These are phyloP conservation scores for Colletotrichum gloeosporioides DNA, from an alignment of 2,329 filamentous ascomycete species.

Conservation along the genomic window DNA sequence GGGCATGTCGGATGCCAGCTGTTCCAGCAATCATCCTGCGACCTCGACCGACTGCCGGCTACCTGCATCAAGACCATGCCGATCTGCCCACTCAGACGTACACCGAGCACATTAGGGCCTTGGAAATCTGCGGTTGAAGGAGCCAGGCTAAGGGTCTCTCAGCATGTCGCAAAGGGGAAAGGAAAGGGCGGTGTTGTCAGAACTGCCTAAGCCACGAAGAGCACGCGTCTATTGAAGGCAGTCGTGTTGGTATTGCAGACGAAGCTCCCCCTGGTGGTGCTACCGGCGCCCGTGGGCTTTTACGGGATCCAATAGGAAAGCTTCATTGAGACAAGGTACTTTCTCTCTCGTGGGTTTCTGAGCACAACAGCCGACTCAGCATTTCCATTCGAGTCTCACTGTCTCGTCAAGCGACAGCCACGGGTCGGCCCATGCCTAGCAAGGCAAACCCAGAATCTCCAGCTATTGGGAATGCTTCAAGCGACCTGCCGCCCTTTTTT, in stretches of 20 bases:
- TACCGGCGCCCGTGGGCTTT: not conserved
- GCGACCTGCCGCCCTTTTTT: not conserved
- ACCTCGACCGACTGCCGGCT: conserved; percentile 6
- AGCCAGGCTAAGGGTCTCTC: not conserved
- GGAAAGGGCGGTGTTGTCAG: not conserved
- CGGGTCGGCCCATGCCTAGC: not conserved
- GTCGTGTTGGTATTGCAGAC: not conserved
- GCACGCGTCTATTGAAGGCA: not conserved
- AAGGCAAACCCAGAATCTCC: not conserved
- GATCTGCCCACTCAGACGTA: conserved; percentile 7
- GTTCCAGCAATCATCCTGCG: conserved; percentile 5
- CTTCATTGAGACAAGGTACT: not conserved
- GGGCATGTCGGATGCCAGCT: not conserved
- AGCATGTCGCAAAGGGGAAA: not conserved
- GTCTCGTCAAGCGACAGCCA: conserved; percentile 6
- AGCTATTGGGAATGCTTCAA: not conserved
- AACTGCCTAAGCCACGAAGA: not conserved
- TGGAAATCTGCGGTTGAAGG: not conserved
- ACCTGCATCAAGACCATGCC: conserved; percentile 5
- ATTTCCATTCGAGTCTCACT: not conserved
- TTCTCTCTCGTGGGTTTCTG: not conserved
- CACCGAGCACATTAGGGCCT: conserved; percentile 6
- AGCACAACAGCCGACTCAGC: not conserved
- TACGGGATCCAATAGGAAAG: not conserved
- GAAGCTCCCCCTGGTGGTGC: not conserved